Base-by-base conservation (phyloP, 345 rosid species). In the Turritis glabra region DNA sequence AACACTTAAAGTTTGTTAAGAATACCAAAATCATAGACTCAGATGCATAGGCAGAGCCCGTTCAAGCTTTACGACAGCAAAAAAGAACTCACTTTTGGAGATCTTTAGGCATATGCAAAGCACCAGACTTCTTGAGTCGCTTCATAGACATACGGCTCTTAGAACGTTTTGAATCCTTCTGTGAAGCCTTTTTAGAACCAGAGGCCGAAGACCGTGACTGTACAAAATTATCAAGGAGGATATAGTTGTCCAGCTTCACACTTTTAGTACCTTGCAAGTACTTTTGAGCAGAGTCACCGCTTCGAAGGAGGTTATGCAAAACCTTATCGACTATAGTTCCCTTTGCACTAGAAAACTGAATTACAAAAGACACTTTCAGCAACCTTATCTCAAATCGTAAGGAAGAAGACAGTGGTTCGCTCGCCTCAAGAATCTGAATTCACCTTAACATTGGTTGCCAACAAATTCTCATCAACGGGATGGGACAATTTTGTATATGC, bases 281-380 rank as follows among this genome's bases (percentile, higher is more conserved):
- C 74, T 92, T 95, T 30, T 82, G 89, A 41, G 96, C 85, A 64
- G 83, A 82, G 85, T 95, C 97, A 59, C 99, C 99, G 19, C 78
- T 84, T 66, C 89, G 89, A 61, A 90, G 86, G 71, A 95, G 93
- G 7, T 82, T 89, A 54, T 87, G 87, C 81, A 93, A 74, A 60
- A 88, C 67, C 72, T 81, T 88, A 73, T 88, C 87, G 0, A 82
- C 86, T 68, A 80, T 63, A 75, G 72, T 87, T 80, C 85, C 84
- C 72, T 78, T 87, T 71, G 80, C 73, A 69, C 84, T 69, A 26
- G 88, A 78, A 35, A 83, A 72, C 98, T 93, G 80, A 70, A 74
- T 11, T 30, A 74, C 62, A 58, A 59, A 23, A 8, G 21, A n/a
- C 35, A 78, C 46, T 12, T 5, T 50, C 29, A 76, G 77, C 27